Evolutionary conservation across 2,329 filamentous ascomycete species (phyloP).

Genomic region (Fusarium virguliforme): DNA sequence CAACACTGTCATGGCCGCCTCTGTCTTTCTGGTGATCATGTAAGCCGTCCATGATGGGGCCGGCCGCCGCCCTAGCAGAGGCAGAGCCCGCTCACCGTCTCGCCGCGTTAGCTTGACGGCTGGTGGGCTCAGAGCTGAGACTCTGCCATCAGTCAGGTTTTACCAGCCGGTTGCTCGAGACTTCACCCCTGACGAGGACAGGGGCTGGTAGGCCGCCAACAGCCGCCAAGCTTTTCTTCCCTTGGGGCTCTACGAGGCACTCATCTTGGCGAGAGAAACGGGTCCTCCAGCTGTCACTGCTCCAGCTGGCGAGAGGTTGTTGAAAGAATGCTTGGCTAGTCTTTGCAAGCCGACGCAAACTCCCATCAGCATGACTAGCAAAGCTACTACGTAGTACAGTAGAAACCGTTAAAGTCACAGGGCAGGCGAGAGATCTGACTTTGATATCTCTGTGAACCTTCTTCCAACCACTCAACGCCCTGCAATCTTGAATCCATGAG

Average conservation of each 20-base stretch:
- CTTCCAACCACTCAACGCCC: constrained; percentile 1
- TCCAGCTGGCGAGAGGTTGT: not conserved
- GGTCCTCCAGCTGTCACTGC: constrained; percentile 1
- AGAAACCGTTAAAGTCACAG: not conserved
- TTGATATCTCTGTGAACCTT: constrained; percentile 1
- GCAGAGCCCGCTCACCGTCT: constrained; percentile 31
- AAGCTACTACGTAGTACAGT: not conserved
- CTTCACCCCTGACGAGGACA: constrained; percentile 35
- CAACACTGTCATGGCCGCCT: constrained; percentile 16
- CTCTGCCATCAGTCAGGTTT: constrained; percentile 18
- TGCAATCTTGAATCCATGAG: constrained; percentile 7
- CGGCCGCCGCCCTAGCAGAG: not conserved
- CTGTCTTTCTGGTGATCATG: constrained; percentile 25
- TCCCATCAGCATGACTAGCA: not conserved
- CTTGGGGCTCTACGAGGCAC: not conserved
- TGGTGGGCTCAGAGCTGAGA: constrained; percentile 38
- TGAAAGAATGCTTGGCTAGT: constrained; percentile 11
- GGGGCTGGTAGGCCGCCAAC: constrained; percentile 24
- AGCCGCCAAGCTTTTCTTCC: constrained; percentile 25
- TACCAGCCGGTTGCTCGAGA: constrained; percentile 29
- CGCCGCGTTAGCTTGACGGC: constrained; percentile 37
- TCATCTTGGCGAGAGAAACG: constrained; percentile 16
- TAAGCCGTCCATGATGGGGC: constrained; percentile 29
- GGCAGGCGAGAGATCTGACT: constrained; percentile 1
- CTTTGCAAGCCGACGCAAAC: constrained; percentile 1